Percentiles rank a stretch among this genome's conserved stretches.
Evolutionary conservation across 768 basidiomycete genomes (phyloP).

Genomic region (Roridomyces roridus): DNA sequence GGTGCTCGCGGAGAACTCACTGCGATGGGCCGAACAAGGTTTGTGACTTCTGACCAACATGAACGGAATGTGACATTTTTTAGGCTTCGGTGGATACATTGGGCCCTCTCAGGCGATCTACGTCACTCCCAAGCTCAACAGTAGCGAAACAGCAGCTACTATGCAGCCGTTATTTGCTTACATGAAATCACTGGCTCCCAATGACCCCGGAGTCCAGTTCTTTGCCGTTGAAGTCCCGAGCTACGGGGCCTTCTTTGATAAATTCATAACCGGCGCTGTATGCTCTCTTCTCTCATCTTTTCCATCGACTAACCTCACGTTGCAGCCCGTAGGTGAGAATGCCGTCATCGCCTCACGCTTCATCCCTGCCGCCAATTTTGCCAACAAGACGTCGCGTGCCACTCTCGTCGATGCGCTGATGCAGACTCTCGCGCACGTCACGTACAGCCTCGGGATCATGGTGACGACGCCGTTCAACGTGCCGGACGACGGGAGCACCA

Average conservation of each 20-base stretch:
- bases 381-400: conserved; percentile 13
- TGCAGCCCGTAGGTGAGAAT: conserved; percentile 29
- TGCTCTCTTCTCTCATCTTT: neutral
- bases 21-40: conserved; percentile 35
- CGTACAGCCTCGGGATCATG: conserved; percentile 27
- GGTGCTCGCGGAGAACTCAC: conserved; percentile 28
- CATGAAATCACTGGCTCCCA: conserved; percentile 17
- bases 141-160: conserved; percentile 32
- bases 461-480: conserved; percentile 28
- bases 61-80: neutral
- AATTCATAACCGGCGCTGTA: conserved; percentile 33
- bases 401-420: conserved; percentile 28
- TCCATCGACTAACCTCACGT: neutral
- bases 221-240: conserved; percentile 27
- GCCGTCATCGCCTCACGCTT: conserved; percentile 33
- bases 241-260: conserved; percentile 32
- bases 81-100: conserved; percentile 42
- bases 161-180: conserved; percentile 33
- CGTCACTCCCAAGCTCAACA: conserved; percentile 37
- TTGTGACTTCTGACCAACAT: neutral
- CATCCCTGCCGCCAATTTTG: conserved; percentile 32
- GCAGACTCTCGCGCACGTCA: conserved; percentile 21
- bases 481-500: conserved; percentile 29
- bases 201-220: conserved; percentile 23
- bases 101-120: conserved; percentile 30